Evolutionary conservation across 2,329 filamentous ascomycete species (phyloP).

Genomic region (Xylariaceae sp.): DNA sequence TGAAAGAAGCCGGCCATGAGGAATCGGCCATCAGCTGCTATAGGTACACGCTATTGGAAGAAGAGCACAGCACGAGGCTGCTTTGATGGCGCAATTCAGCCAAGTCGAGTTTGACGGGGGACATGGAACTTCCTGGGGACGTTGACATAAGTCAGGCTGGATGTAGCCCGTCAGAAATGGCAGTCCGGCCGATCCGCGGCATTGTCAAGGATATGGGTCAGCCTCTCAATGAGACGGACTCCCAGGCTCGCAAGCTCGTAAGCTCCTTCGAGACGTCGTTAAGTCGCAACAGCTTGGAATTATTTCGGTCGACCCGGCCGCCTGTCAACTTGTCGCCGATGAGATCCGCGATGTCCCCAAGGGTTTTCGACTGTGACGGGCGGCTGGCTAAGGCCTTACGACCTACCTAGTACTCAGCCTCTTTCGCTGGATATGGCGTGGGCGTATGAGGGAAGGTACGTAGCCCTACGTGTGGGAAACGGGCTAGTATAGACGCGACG

Average conservation of each 20-base stretch:
- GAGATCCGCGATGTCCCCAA: conserved; percentile 19
- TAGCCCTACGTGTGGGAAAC: too few species aligned
- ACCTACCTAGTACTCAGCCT: too few species aligned
- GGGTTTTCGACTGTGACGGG: too few species aligned
- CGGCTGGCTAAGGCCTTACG: too few species aligned
- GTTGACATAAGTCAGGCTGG: conserved; percentile 3
- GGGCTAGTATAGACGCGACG: too few species aligned
- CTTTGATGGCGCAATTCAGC: conserved; percentile 1
- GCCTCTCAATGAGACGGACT: background rate
- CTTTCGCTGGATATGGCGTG: too few species aligned
- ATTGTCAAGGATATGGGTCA: conserved; percentile 15
- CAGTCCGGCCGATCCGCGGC: conserved; percentile 11
- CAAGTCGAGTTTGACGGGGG: background rate
- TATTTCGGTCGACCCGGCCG: conserved; percentile 5
- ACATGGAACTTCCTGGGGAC: background rate
- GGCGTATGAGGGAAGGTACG: too few species aligned
- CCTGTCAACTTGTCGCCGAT: conserved; percentile 13
- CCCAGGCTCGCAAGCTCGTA: conserved; percentile 1
- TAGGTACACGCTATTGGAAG: conserved; percentile 20
- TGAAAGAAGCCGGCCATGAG: conserved; percentile 17
- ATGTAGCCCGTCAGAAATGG: conserved; percentile 5
- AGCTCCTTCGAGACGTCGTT: conserved; percentile 5
- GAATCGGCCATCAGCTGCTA: conserved; percentile 18
- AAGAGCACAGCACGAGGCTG: conserved; percentile 4
- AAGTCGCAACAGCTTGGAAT: conserved; percentile 13